Base-by-base conservation (phyloP, 1,139 yeast species). In the Citeromyces hawaiiensis region DNA sequence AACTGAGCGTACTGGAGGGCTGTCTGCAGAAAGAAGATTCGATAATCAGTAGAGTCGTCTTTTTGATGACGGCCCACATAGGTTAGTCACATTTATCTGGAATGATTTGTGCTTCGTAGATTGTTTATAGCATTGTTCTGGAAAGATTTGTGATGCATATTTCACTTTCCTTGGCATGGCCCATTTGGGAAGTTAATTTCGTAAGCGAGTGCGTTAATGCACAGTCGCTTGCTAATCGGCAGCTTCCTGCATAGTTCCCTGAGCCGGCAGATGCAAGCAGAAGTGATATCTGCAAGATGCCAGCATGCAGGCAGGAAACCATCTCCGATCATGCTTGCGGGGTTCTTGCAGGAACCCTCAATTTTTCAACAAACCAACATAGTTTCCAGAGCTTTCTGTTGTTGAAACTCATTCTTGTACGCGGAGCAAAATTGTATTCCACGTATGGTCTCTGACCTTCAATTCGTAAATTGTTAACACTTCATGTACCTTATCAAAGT, bases 41-140 rank as follows among this genome's bases (percentile, higher is more conserved):
- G 15, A 13, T 30, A 14, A 5, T 30, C 7, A 16, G 13, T 5
- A 30, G 34, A 13, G 13, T 30, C 17, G 10, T 30, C 34, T 30
- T 30, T 30, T 30, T 30, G 34, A 30, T 30, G 34, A 30, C 34
- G 15, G 34, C 34, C 16, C 15, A 30, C 34, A 30, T 30, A 14
- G 17, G 11, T 23, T 23, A n/a, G n/a, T n/a, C n/a, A n/a, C n/a
- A n/a, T n/a, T n/a, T n/a, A n/a, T n/a, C n/a, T n/a, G n/a, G n/a
- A n/a, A n/a, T n/a, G n/a, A n/a, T n/a, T n/a, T n/a, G n/a, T n/a
- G n/a, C n/a, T n/a, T n/a, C n/a, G n/a, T n/a, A n/a, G n/a, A n/a
- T n/a, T n/a, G n/a, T n/a, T n/a, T n/a, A n/a, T n/a, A n/a, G n/a
- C n/a, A n/a, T n/a, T n/a, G n/a, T n/a, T n/a, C n/a, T n/a, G n/a